Conservation (phyloP, 805 yeast species). For the Candida rishiriensis region DNA sequence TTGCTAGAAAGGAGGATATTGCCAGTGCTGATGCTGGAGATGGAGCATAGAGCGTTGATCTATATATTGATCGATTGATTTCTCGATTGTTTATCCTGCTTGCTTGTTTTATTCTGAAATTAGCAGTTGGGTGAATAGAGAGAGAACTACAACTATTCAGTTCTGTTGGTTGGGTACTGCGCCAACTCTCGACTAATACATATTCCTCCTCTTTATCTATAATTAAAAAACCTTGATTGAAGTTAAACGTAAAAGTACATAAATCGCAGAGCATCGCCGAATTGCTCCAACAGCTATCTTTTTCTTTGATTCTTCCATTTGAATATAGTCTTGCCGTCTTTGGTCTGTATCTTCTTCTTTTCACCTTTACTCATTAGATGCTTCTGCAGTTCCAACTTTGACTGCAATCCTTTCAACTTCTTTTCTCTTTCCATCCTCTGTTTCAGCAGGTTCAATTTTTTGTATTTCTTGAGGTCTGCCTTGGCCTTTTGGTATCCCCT, state of each 20-base stretch:
- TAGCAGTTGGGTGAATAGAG: too few species aligned
- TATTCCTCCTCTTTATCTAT: too few species aligned
- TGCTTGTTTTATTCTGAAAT: too few species aligned
- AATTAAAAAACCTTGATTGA: neutral
- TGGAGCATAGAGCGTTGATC: too few species aligned
- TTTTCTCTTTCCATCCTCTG: conserved; percentile 64
- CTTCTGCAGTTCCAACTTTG: conserved; percentile 69
- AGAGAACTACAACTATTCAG: too few species aligned
- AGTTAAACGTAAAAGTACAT: neutral
- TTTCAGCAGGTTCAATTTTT: conserved; percentile 56
- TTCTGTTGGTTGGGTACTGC: too few species aligned
- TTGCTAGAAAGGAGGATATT: too few species aligned
- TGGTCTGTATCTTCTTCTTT: conserved; percentile 66
- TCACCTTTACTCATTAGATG: conserved; percentile 90
- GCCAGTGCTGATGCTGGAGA: too few species aligned
- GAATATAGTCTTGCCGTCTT: conserved; percentile 64
- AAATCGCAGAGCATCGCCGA: neutral
- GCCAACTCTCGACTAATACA: too few species aligned
- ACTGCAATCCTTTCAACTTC: conserved; percentile 64
- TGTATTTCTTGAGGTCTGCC: conserved; percentile 49
- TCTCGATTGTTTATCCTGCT: too few species aligned
- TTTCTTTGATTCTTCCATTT: conserved; percentile 86
- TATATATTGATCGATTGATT: too few species aligned
- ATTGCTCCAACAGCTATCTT: conserved; percentile 24
- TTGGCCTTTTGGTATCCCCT: conserved; percentile 18